These are phyloP conservation scores for Mangifera indica DNA, from an alignment of 345 rosid genomes.

Conservation along the genomic window DNA sequence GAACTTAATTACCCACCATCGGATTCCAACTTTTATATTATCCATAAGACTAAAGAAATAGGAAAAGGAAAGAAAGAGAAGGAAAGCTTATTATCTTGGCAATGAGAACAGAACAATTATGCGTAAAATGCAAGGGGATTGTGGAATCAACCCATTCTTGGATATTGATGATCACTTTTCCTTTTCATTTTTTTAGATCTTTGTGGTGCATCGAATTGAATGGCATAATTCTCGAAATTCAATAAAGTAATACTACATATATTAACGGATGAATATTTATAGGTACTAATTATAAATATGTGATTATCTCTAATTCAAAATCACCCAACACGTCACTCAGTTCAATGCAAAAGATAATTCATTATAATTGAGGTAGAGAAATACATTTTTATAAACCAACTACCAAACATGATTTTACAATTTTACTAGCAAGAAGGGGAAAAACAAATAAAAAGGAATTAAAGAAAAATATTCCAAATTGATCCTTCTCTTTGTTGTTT, in stretches of 20 bases:
- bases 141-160: not conserved
- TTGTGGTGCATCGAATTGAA: too few species aligned
- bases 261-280: too few species aligned
- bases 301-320: too few species aligned
- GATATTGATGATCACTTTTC: constrained; percentile 7
- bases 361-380: constrained; percentile 20
- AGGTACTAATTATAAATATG: too few species aligned
- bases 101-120: not conserved
- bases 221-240: constrained; percentile 16
- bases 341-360: not conserved
- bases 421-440: constrained; percentile 21
- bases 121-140: not conserved
- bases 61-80: not conserved
- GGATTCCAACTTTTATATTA: constrained; percentile 2
- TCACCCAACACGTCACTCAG: too few species aligned
- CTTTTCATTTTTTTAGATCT: not conserved
- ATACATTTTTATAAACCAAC: constrained; percentile 20
- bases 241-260: too few species aligned
- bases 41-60: not conserved
- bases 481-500: constrained; percentile 11
- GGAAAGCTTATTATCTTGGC: not conserved
- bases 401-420: constrained; percentile 28
- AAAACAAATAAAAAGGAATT: not conserved
- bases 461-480: constrained; percentile 20
- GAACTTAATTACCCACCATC: not conserved